Conservation (phyloP, 495 filamentous ascomycete genomes). For the Apodospora peruviana region DNA sequence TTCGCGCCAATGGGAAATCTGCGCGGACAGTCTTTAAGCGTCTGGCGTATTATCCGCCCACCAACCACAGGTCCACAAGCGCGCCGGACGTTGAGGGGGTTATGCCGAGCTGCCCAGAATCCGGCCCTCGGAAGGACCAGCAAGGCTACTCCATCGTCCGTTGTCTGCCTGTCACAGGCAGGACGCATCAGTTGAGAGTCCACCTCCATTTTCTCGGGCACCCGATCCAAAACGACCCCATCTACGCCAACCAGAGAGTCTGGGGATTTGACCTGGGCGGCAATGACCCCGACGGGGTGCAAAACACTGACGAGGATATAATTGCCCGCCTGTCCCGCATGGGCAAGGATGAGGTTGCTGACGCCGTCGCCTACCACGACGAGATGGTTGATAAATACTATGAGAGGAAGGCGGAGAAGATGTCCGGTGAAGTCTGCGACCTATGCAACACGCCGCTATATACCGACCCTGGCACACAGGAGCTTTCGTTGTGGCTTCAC, state of each 20-base stretch:
- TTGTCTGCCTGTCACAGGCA: constrained; percentile 85
- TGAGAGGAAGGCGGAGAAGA: constrained; percentile 80
- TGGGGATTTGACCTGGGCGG: constrained; percentile 77
- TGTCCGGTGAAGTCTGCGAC: constrained; percentile 77
- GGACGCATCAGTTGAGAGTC: constrained; percentile 92
- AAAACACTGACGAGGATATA: constrained; percentile 78
- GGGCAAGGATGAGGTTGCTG: constrained; percentile 87
- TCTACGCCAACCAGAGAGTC: constrained; percentile 89
- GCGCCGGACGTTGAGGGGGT: constrained; percentile 5
- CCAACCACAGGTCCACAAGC: background rate
- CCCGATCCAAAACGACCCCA: constrained; percentile 94
- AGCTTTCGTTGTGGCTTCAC: constrained; percentile 90
- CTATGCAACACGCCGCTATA: constrained; percentile 85
- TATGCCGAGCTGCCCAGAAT: constrained; percentile 21
- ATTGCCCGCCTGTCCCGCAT: constrained; percentile 79
- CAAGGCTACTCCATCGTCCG: constrained; percentile 91
- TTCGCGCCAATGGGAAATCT: constrained; percentile 84
- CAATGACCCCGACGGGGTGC: constrained; percentile 56
- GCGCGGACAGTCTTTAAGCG: constrained; percentile 87
- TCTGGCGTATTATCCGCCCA: constrained; percentile 75
- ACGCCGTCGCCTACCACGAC: constrained; percentile 88
- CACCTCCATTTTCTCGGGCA: constrained; percentile 93
- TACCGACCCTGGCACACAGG: constrained; percentile 81
- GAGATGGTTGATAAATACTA: constrained; percentile 85
- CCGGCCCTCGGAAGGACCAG: constrained; percentile 22